phyloP scores from a whole-genome alignment of 1,284 basidiomycete species.

The Rhodotorula sp. region DNA sequence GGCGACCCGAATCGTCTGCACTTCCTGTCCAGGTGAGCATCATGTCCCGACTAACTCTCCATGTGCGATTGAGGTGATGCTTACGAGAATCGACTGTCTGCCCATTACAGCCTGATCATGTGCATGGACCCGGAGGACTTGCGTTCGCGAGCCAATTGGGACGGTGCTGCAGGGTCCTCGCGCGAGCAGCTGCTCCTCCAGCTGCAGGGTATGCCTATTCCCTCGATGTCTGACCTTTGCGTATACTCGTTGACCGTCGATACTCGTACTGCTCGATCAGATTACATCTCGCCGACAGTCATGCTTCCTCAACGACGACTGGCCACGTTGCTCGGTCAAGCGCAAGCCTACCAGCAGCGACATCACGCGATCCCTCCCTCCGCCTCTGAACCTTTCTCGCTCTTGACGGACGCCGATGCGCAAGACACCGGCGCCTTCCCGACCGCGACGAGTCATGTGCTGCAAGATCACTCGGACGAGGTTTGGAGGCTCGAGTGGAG shows the following conservation, averaged over 20 bases:
- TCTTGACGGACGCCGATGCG: conserved; percentile 82
- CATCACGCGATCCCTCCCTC: conserved; percentile 58
- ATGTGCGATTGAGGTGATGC: background rate
- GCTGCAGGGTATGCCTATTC: conserved; percentile 65
- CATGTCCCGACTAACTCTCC: too few relatives aligned
- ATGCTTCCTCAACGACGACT: conserved; percentile 93
- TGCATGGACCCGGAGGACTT: conserved; percentile 81
- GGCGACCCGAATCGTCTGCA: conserved; percentile 76
- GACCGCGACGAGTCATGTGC: conserved; percentile 73
- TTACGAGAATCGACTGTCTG: background rate
- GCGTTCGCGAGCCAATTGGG: conserved; percentile 78
- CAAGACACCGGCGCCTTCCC: conserved; percentile 67
- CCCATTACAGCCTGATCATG: conserved; percentile 75
- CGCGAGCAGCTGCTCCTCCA: conserved; percentile 71
- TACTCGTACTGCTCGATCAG: conserved; percentile 52
- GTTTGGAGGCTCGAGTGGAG: conserved; percentile 97
- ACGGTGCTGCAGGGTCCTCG: conserved; percentile 78
- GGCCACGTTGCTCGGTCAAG: conserved; percentile 80
- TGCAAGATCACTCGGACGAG: conserved; percentile 84
- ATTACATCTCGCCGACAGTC: conserved; percentile 78
- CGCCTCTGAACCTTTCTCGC: conserved; percentile 75
- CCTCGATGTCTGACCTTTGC: background rate
- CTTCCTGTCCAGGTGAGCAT: conserved; percentile 71
- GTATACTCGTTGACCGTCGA: background rate
- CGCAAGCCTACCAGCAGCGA: conserved; percentile 72